Evolutionary conservation across 768 basidiomycete species (phyloP).

Genomic region (Gymnopilus dilepis): DNA sequence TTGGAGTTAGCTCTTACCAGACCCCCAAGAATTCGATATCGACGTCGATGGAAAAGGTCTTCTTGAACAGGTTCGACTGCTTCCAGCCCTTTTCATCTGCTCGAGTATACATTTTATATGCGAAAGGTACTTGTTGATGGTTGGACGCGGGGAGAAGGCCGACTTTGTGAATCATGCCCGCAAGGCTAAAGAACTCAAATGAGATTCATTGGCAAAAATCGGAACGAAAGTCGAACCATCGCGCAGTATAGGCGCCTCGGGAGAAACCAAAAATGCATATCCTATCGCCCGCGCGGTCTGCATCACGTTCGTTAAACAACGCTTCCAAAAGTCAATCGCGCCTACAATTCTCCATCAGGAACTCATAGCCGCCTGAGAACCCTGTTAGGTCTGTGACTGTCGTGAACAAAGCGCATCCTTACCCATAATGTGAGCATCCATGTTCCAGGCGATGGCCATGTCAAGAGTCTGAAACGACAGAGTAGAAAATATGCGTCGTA

Average conservation of each 20-base stretch:
- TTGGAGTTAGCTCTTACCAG: conserved; percentile 28
- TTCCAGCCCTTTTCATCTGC: conserved; percentile 33
- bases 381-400: too few species aligned
- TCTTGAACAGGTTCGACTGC: conserved; percentile 37
- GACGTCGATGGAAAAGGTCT: conserved; percentile 34
- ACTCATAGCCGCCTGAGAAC: conserved; percentile 56
- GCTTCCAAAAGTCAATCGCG: background rate
- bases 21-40: conserved; percentile 40
- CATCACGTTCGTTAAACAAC: background rate
- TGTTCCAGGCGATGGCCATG: conserved; percentile 50
- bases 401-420: background rate
- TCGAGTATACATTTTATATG: conserved; percentile 38
- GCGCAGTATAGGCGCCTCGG: conserved; percentile 60
- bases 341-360: conserved; percentile 63
- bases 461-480: conserved; percentile 40
- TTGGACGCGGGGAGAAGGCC: conserved; percentile 37
- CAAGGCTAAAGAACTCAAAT: conserved; percentile 27
- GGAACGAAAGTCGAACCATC: conserved; percentile 27
- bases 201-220: background rate
- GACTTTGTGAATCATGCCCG: conserved; percentile 41
- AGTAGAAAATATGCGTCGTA: background rate
- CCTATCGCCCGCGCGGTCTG: conserved; percentile 52
- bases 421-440: conserved; percentile 59
- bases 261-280: conserved; percentile 70
- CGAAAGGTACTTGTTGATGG: conserved; percentile 39